phyloP scores from a whole-genome alignment of 2,329 filamentous ascomycete genomes.

The Clarireedia monteithiana region DNA sequence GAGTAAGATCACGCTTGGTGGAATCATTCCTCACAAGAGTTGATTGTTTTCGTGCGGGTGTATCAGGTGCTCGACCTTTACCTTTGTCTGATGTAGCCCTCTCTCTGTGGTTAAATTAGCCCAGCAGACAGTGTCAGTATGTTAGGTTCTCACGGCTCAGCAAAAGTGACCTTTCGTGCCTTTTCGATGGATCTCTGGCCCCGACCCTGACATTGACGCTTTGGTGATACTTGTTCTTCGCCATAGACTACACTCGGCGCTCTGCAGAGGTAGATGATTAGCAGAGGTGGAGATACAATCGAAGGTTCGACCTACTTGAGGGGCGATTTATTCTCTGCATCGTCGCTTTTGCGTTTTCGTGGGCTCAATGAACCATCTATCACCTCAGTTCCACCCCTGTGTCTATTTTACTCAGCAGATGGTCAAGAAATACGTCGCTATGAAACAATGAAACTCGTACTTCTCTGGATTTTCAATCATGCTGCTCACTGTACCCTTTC shows the following conservation, averaged over 20 bases:
- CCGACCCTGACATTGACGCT: neutral
- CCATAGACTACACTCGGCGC: neutral
- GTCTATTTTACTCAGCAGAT: no score
- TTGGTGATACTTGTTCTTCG: constrained; percentile 2
- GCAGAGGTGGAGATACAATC: neutral
- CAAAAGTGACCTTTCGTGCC: neutral
- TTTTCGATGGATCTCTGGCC: neutral
- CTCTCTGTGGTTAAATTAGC: neutral
- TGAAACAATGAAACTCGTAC: neutral
- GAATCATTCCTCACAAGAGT: neutral
- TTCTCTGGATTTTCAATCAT: neutral
- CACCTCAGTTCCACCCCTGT: no score
- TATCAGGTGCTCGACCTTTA: neutral
- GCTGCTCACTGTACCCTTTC: neutral
- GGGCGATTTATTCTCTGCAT: no score
- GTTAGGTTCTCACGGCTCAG: neutral
- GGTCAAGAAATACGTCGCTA: no score
- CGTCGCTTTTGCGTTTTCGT: no score
- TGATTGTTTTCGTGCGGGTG: no score
- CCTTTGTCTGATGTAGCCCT: neutral
- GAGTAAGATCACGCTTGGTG: neutral
- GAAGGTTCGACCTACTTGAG: no score
- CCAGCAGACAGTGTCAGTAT: neutral
- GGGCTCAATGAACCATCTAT: no score
- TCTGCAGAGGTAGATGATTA: neutral